These are phyloP conservation scores for Cercospora sesami DNA, from an alignment of 2,329 filamentous ascomycete genomes.

Conservation along the genomic window DNA sequence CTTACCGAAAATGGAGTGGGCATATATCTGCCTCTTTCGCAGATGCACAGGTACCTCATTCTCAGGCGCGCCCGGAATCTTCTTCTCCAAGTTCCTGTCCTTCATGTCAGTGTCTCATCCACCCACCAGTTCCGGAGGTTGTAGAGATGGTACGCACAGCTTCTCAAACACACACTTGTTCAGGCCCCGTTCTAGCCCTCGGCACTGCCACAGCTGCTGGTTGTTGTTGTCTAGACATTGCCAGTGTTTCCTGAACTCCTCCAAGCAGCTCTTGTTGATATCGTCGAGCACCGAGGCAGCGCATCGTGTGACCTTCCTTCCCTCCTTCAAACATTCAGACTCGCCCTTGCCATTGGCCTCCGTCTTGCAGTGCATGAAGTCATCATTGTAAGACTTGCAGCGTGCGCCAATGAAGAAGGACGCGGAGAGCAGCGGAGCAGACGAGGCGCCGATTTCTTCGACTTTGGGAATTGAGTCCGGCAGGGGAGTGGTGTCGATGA, in stretches of 20 bases:
- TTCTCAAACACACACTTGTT: conserved; percentile 97
- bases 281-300: conserved; percentile 95
- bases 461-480: conserved; percentile 89
- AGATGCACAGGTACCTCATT: conserved; percentile 52
- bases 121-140: neutral
- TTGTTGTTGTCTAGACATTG: conserved; percentile 95
- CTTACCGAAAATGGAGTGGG: conserved; percentile 20
- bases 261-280: conserved; percentile 90
- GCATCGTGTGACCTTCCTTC: conserved; percentile 92
- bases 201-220: conserved; percentile 95
- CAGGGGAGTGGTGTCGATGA: conserved; percentile 94
- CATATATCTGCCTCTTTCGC: conserved; percentile 48
- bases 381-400: conserved; percentile 94
- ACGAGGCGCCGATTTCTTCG: conserved; percentile 88
- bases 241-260: conserved; percentile 92
- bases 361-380: conserved; percentile 99
- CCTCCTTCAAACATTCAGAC: conserved; percentile 93
- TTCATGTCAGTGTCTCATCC: conserved; percentile 6
- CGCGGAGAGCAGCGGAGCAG: conserved; percentile 86
- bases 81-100: conserved; percentile 53
- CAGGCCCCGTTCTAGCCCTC: conserved; percentile 79
- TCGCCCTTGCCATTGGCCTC: conserved; percentile 89
- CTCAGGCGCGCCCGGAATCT: conserved; percentile 53
- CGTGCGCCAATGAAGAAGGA: conserved; percentile 96
- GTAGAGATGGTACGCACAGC: conserved; percentile 62